These are phyloP conservation scores for Trifolium pratense DNA, from an alignment of 306 rosid species.

Conservation along the genomic window DNA sequence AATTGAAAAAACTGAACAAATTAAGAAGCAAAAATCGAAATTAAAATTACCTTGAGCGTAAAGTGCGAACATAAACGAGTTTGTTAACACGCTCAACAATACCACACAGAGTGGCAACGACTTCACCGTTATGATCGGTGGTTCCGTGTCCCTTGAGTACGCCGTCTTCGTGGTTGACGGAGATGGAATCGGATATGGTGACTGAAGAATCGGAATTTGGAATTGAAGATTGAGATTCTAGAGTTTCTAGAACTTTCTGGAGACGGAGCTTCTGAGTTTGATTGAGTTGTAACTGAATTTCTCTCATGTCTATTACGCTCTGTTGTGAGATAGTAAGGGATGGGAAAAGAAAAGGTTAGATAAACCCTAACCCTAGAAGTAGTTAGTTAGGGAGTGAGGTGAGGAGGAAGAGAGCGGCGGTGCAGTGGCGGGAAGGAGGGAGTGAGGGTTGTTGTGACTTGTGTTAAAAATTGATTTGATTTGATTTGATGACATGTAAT, in stretches of 20 bases:
- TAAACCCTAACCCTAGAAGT: too few species aligned
- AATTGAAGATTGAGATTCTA: slow-evolving; percentile 64
- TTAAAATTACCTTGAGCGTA: slow-evolving; percentile 64
- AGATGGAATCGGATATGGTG: slow-evolving; percentile 75
- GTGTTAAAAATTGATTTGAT: too few species aligned
- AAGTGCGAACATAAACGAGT: slow-evolving; percentile 77
- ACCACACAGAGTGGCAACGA: slow-evolving; percentile 82
- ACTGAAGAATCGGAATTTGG: slow-evolving; percentile 76
- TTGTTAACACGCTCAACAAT: slow-evolving; percentile 84
- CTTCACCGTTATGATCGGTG: slow-evolving; percentile 65
- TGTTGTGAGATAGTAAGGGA: too few species aligned
- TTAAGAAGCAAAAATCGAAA: background rate
- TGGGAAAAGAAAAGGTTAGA: too few species aligned
- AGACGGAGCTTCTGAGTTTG: slow-evolving; percentile 87
- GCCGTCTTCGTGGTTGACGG: slow-evolving; percentile 75
- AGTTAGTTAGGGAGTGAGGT: too few species aligned
- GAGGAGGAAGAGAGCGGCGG: too few species aligned
- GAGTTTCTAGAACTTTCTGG: slow-evolving; percentile 66
- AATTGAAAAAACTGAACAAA: background rate
- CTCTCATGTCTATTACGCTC: slow-evolving; percentile 42
- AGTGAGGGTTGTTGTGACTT: too few species aligned
- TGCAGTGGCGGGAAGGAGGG: too few species aligned
- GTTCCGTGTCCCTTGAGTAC: slow-evolving; percentile 87
- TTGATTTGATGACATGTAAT: too few species aligned
- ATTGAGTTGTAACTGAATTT: slow-evolving; percentile 55